phyloP scores from a whole-genome alignment of 306 rosid species.

The Hippophae rhamnoides region DNA sequence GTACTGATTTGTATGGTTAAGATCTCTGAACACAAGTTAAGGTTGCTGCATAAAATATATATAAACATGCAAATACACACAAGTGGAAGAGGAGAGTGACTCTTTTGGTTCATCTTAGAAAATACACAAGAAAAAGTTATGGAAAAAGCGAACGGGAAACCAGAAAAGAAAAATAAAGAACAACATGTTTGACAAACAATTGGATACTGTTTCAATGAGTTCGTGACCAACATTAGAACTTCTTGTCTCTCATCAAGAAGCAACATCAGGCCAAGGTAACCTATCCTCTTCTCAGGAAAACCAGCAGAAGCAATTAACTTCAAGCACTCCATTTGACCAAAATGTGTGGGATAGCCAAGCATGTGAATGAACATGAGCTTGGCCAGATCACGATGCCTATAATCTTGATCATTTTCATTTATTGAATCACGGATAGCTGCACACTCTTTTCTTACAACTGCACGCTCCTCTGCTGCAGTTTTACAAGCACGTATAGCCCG shows the following conservation, averaged over 20 bases:
- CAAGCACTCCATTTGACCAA: conserved; percentile 99
- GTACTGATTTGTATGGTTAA: conserved; percentile 90
- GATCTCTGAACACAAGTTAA: conserved; percentile 80
- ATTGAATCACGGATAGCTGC: conserved; percentile 94
- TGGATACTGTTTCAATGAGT: conserved; percentile 98
- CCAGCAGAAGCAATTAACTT: conserved; percentile 91
- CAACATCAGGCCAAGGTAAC: conserved; percentile 97
- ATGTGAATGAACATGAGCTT: conserved; percentile 98
- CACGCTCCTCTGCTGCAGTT: conserved; percentile 99
- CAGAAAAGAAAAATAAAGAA: conserved; percentile 1
- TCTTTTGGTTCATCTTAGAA: conserved; percentile 14
- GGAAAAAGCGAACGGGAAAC: background rate
- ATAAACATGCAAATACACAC: too few relatives aligned
- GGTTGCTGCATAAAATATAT: conserved; percentile 19
- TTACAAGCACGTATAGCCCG: conserved; percentile 96
- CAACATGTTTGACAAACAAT: conserved; percentile 12
- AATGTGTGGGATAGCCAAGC: conserved; percentile 99
- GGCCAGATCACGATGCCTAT: conserved; percentile 87
- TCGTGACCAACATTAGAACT: conserved; percentile 96
- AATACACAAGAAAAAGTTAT: conserved; percentile 4
- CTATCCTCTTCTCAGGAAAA: conserved; percentile 98
- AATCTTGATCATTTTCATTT: conserved; percentile 78
- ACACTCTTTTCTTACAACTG: conserved; percentile 92
- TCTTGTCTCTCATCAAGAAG: conserved; percentile 99
- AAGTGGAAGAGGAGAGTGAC: background rate